These are phyloP conservation scores for Sporobolomyces pararoseus DNA, from an alignment of 768 basidiomycete species.

Conservation along the genomic window DNA sequence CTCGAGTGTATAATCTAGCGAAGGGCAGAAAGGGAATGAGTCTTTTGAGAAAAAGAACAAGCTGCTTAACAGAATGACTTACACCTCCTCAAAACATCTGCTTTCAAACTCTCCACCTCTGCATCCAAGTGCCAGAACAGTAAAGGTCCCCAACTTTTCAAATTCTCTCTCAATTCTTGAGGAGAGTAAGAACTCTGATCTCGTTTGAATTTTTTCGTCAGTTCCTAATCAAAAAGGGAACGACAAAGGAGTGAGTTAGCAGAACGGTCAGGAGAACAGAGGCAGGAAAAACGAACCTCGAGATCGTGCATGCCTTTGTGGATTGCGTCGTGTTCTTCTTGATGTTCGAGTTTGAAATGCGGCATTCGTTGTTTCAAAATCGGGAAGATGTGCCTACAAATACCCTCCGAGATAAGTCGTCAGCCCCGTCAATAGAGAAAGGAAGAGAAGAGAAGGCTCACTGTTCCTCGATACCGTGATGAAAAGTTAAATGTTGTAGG, in stretches of 20 bases:
- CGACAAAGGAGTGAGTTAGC: not conserved
- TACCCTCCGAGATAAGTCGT: not conserved
- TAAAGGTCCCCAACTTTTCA: constrained; percentile 47
- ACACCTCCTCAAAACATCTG: constrained; percentile 34
- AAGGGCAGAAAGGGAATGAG: not conserved
- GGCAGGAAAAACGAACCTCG: not conserved
- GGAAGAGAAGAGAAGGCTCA: constrained; percentile 7
- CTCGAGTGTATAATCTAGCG: constrained; percentile 4
- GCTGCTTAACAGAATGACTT: not conserved
- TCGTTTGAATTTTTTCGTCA: constrained; percentile 35
- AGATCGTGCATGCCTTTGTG: constrained; percentile 43
- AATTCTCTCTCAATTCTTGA: constrained; percentile 43
- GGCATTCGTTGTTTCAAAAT: constrained; percentile 50
- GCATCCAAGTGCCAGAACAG: constrained; percentile 45
- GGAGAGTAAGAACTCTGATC: constrained; percentile 46
- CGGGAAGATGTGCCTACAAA: constrained; percentile 47
- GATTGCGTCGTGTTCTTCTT: constrained; percentile 48
- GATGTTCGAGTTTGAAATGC: constrained; percentile 49
- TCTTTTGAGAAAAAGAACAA: not conserved
- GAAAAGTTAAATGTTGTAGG: constrained; percentile 17
- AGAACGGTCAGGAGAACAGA: too few species aligned
- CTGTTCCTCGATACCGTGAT: constrained; percentile 43
- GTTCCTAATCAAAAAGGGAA: constrained; percentile 4
- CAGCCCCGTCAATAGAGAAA: not conserved
- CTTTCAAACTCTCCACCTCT: constrained; percentile 31